Conservation (phyloP, 257 asterid species). For the Rauvolfia tetraphylla region DNA sequence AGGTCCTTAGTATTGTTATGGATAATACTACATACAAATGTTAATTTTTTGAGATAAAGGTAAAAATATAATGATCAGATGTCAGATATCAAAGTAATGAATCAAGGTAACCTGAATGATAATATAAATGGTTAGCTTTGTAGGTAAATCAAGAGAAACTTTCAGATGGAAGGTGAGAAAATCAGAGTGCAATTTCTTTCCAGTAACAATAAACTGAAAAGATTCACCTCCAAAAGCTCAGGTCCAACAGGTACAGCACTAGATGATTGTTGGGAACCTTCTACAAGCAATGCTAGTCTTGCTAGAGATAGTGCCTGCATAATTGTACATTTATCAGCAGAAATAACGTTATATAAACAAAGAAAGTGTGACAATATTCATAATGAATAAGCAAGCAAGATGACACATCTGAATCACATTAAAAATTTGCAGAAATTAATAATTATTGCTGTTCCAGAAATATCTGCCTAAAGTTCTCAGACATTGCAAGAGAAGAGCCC, state of each 20-base stretch:
- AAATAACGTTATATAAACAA: background rate
- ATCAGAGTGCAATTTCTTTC: background rate
- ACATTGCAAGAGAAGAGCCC: slow-evolving; percentile 7
- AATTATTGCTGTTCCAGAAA: background rate
- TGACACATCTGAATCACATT: background rate
- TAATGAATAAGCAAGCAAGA: background rate
- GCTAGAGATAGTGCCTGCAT: slow-evolving; percentile 79
- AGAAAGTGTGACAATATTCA: background rate
- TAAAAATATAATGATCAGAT: background rate
- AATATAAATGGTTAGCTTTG: background rate
- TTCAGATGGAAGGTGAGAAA: background rate
- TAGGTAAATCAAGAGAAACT: background rate
- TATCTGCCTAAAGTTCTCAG: background rate
- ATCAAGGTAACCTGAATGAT: background rate
- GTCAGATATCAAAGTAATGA: slow-evolving; percentile 6
- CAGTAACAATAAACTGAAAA: slow-evolving; percentile 10
- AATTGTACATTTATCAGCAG: background rate
- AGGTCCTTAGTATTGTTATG: background rate
- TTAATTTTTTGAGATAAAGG: slow-evolving; percentile 1
- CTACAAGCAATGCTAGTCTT: slow-evolving; percentile 63
- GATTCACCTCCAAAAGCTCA: slow-evolving; percentile 60
- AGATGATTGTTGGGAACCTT: slow-evolving; percentile 50
- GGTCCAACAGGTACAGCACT: slow-evolving; percentile 46
- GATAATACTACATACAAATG: background rate
- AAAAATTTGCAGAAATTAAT: background rate